Base-by-base conservation (phyloP, 2,329 filamentous ascomycete species). In the Ophiostoma tasmaniense region DNA sequence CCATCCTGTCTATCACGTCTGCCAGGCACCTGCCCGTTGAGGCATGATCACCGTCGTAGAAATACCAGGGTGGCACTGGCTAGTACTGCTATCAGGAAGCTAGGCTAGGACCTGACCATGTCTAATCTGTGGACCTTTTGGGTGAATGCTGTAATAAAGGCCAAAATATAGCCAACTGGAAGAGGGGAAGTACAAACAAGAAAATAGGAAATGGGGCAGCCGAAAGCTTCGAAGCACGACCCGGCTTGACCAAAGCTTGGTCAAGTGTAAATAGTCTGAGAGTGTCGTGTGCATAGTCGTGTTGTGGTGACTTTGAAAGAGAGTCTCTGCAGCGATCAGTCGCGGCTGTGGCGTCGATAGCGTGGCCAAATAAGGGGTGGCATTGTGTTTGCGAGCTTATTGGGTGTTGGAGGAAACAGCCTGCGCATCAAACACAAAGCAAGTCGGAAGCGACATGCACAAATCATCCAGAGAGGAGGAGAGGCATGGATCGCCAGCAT, bases 1-100 rank as follows among this genome's bases (percentile, higher is more conserved):
- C 39, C 17, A 13, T 42, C 10, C 11, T 42, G 39, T 42, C 17
- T 45, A 45, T 45, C 42, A 45, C 42, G 20, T 8, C n/a, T 33
- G 42, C 61, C 62, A 61, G 61, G 68, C 66, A 70, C 66, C 68
- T 70, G 66, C 68, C 66, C 62, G 25, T 66, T 70, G 66, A 20
- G 68, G 68, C 35, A 70, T 22, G 50, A 55, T 55, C 22, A 55
- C n/a, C 50, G 22, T 25, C 22, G 50, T 55, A 55, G 22, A 55
- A 55, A 25, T 55, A 55, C n/a, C 50, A 55, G 50, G 10, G 50
- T 55, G 22, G 25, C 50, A 55, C 50, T 10, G 25, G 42, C 6
- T 11, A n/a, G n/a, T 39, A 20, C 8, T 55, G 50, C 50, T 25
- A 55, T 55, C 50, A 11, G n/a, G n/a, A 3, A 55, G 50, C 50